Percentiles rank a stretch among this genome's conserved stretches.
Evolutionary conservation across 2,329 filamentous ascomycete genomes (phyloP).

Genomic region (Cercospora janseana): DNA sequence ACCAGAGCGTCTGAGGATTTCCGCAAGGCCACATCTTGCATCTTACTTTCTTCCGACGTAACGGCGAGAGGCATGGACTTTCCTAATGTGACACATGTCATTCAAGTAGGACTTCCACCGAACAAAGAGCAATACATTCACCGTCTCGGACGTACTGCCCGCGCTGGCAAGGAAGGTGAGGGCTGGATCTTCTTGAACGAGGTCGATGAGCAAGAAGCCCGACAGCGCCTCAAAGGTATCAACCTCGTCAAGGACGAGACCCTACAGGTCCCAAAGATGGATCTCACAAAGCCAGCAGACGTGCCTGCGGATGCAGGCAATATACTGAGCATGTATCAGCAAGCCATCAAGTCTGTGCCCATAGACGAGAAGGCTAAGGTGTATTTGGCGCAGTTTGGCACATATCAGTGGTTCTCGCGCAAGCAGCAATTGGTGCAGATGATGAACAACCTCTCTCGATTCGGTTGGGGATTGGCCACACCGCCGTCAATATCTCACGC

Average conservation of each 20-base stretch:
- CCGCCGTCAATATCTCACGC: conserved; percentile 45
- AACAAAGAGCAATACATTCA: conserved; percentile 52
- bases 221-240: conserved; percentile 56
- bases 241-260: conserved; percentile 58
- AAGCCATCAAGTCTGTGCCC: conserved; percentile 48
- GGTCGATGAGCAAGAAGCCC: conserved; percentile 52
- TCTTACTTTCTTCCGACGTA: conserved; percentile 51
- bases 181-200: conserved; percentile 66
- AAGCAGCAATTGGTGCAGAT: conserved; percentile 46
- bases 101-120: conserved; percentile 50
- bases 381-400: conserved; percentile 61
- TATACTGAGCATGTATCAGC: conserved; percentile 45
- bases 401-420: conserved; percentile 43
- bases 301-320: conserved; percentile 44
- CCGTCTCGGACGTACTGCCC: conserved; percentile 54
- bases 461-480: conserved; percentile 54
- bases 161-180: conserved; percentile 70
- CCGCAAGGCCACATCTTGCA: conserved; percentile 58
- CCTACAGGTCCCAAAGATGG: conserved; percentile 52
- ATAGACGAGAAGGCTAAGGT: conserved; percentile 45
- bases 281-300: conserved; percentile 44
- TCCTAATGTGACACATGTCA: conserved; percentile 53
- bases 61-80: conserved; percentile 56
- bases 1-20: conserved; percentile 71
- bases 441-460: conserved; percentile 54